Conservation (phyloP, 306 rosid species). For the Trichosanthes truncata region DNA sequence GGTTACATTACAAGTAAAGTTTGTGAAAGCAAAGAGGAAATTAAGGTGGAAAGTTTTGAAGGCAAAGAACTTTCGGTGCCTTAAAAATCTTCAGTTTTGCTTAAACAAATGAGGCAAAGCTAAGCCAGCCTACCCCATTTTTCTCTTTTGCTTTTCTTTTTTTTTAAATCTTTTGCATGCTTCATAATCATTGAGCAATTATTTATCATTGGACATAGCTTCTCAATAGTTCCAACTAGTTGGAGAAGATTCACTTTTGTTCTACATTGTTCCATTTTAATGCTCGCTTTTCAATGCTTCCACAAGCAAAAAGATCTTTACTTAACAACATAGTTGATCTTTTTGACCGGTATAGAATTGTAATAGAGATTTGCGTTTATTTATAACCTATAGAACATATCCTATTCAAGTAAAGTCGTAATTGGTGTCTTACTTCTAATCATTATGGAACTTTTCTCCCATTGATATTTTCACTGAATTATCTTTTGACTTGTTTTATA, state of each 20-base stretch:
- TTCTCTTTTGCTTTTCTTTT: background rate
- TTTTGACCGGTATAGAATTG: too few relatives aligned
- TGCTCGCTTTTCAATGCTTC: background rate
- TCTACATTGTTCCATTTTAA: background rate
- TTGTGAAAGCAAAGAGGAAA: background rate
- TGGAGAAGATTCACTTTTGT: background rate
- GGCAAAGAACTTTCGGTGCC: background rate
- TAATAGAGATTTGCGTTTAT: too few relatives aligned
- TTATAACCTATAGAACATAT: too few relatives aligned
- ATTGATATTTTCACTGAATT: background rate
- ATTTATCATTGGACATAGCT: background rate
- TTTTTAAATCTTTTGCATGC: too few relatives aligned
- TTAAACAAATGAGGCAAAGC: constrained; percentile 1
- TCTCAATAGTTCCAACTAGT: background rate
- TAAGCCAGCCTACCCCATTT: background rate
- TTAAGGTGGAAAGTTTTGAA: background rate
- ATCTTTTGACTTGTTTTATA: background rate
- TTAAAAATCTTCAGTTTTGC: background rate
- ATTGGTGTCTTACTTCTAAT: too few relatives aligned
- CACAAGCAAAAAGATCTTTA: too few relatives aligned
- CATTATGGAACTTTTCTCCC: background rate
- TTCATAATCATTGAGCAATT: background rate
- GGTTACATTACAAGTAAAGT: background rate
- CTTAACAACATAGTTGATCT: too few relatives aligned
- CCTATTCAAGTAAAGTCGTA: too few relatives aligned